These are phyloP conservation scores for Hypholoma sublateritium DNA, from an alignment of 768 basidiomycete species.

Conservation along the genomic window DNA sequence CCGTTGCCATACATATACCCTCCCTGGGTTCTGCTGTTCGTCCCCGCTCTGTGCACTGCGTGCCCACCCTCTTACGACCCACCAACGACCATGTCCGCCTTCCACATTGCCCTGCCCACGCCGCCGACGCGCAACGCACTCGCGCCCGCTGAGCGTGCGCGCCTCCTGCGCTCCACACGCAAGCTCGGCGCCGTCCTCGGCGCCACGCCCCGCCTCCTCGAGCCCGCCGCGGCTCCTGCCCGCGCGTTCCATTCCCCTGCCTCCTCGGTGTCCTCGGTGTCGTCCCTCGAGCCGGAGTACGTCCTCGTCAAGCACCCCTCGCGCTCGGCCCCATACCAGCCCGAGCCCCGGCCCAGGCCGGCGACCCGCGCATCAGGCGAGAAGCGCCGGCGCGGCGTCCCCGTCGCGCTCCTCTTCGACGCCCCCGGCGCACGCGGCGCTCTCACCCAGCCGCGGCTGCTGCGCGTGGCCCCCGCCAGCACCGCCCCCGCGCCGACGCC, in stretches of 20 bases:
- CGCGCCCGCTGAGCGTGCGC: slow-evolving; percentile 42
- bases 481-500: not conserved
- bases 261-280: slow-evolving; percentile 11
- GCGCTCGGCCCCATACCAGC: slow-evolving; percentile 17
- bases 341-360: not conserved
- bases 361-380: not conserved
- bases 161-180: slow-evolving; percentile 56
- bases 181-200: slow-evolving; percentile 60
- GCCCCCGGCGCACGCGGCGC: too few species aligned
- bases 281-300: slow-evolving; percentile 11
- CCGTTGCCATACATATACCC: too few species aligned
- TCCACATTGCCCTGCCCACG: slow-evolving; percentile 9
- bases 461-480: not conserved
- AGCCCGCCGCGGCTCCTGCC: slow-evolving; percentile 12
- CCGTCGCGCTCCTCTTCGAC: too few species aligned
- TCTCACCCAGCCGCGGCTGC: too few species aligned
- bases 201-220: slow-evolving; percentile 36
- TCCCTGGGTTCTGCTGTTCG: too few species aligned
- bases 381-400: too few species aligned
- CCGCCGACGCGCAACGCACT: slow-evolving; percentile 50
- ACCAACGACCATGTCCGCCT: too few species aligned
- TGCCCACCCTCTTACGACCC: too few species aligned
- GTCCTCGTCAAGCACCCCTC: slow-evolving; percentile 12
- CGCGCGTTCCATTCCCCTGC: slow-evolving; percentile 9
- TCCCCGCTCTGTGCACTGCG: too few species aligned